A percentile compares a stretch with the other conserved stretches of the same genome.
Evolutionary conservation across 2,329 filamentous ascomycete genomes (phyloP).

Genomic region (Sporothrix curviconia): DNA sequence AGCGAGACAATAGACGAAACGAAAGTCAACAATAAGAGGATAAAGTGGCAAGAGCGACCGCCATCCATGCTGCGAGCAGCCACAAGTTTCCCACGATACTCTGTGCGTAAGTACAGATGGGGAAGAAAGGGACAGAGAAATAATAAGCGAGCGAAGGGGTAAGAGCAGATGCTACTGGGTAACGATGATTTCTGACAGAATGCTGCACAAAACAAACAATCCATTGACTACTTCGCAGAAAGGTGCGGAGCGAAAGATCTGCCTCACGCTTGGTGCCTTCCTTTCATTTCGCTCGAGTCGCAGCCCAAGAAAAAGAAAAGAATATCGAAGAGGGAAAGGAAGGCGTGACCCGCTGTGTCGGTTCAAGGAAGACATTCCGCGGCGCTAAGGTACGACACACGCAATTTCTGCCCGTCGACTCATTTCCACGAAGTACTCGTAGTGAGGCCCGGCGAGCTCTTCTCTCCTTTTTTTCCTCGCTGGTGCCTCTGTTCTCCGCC

Average conservation of each 20-base stretch:
- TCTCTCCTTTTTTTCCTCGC: not conserved
- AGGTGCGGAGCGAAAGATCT: not conserved
- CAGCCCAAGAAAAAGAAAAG: not conserved
- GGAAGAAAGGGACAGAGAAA: too few relatives aligned
- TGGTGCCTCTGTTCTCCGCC: not conserved
- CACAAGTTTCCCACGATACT: too few relatives aligned
- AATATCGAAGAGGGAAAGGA: not conserved
- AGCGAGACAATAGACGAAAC: too few relatives aligned
- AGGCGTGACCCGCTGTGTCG: slow-evolving; percentile 9
- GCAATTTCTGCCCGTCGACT: not conserved
- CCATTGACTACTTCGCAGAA: too few relatives aligned
- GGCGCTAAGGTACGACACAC: not conserved
- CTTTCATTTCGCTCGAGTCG: slow-evolving; percentile 2
- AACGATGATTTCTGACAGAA: too few relatives aligned
- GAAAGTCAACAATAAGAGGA: too few relatives aligned
- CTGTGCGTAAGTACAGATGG: too few relatives aligned
- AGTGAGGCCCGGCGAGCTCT: not conserved
- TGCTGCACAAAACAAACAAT: too few relatives aligned
- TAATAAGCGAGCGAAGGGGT: too few relatives aligned
- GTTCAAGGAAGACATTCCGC: slow-evolving; percentile 11
- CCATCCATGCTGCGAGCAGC: too few relatives aligned
- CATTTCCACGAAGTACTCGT: slow-evolving; percentile 4
- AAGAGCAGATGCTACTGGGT: too few relatives aligned
- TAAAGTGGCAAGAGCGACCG: too few relatives aligned
- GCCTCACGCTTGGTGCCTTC: not conserved